These are phyloP conservation scores for Akanthomyces dipterigenus DNA, from an alignment of 2,329 filamentous ascomycete genomes.

Conservation along the genomic window DNA sequence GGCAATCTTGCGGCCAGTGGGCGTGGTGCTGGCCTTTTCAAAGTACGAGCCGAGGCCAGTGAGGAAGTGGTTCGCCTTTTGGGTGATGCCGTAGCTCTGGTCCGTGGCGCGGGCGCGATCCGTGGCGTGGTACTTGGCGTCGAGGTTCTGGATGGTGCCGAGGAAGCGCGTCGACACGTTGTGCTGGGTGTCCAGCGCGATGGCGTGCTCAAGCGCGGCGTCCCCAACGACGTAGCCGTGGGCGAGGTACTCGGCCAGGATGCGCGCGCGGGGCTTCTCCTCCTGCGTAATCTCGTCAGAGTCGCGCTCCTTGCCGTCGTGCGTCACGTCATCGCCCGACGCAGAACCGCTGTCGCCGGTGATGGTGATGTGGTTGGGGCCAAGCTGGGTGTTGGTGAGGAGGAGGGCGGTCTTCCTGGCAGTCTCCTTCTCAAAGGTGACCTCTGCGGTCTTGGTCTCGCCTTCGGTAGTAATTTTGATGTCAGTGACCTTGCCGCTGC, in stretches of 20 bases:
- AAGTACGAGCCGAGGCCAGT: constrained; percentile 79
- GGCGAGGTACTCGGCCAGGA: constrained; percentile 92
- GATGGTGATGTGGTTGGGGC: constrained; percentile 73
- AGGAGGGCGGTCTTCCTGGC: constrained; percentile 95
- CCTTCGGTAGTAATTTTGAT: constrained; percentile 67
- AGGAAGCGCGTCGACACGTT: constrained; percentile 78
- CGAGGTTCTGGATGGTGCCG: constrained; percentile 65
- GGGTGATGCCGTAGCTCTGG: constrained; percentile 72
- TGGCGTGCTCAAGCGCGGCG: constrained; percentile 69
- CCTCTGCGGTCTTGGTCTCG: constrained; percentile 74
- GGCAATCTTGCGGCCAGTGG: constrained; percentile 80
- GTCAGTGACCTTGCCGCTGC: constrained; percentile 81
- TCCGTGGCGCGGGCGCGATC: constrained; percentile 83
- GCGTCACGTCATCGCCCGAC: constrained; percentile 53
- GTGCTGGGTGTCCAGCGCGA: constrained; percentile 85
- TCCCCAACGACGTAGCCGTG: constrained; percentile 83
- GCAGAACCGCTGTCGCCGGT: constrained; percentile 60
- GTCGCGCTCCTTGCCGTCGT: constrained; percentile 49
- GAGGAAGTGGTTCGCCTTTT: constrained; percentile 59
- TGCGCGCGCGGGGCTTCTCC: constrained; percentile 91
- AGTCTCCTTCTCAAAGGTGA: constrained; percentile 94
- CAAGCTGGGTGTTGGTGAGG: constrained; percentile 93
- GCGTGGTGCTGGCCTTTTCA: constrained; percentile 82
- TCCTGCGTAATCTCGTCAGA: constrained; percentile 78
- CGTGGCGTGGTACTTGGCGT: constrained; percentile 78